Evolutionary conservation across 176 grass and related monocot species (phyloP), one percentile per base, ranked within the genome.

Genomic region (Alopecurus myosuroides): DNA sequence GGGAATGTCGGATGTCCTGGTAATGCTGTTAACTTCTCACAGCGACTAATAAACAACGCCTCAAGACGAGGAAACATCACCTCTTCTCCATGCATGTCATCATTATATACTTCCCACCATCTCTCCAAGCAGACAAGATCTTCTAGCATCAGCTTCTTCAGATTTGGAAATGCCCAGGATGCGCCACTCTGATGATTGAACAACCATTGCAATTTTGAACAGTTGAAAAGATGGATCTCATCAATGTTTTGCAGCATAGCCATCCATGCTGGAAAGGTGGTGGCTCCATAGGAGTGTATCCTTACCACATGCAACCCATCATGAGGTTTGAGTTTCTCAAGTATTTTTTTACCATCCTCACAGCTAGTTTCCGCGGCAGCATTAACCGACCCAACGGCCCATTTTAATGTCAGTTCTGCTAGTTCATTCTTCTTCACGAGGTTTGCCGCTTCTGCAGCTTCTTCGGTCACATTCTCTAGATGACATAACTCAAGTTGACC

Each of bases 31-130:
- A 70, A 41, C 0, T 7, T 40, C 7, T 0, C 0, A 13, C 66
- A 70, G 4, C 1, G 0, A 2, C 3, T 37, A 68, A 68, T 39
- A 6, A 0, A 0, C 34, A 68, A 7, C 6, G 31, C 18, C 28
- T 64, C 60, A 64, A 64, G 28, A 1, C 0, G 29, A 33, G 60
- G 60, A 33, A 64, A 64, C 14, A 64, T 61, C 3, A 29, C 18
- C 29, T 6, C 29, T 7, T 33, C 29, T 19, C 31, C 7, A 3
- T 20, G 7, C 31, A 35, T 35, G 7, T 1, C 31, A 64, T 60
- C 56, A 26, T 33, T 31, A 64, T 33, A 13, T 17, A 35, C 10
- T 9, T 35, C 62, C 62, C 62, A 66, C 62, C 30, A 66, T 66
- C 62, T 35, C 7, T 66, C 62, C 17, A 66, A 66, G 35, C 2